Percentiles rank a stretch among this genome's conserved stretches.
phyloP scores from a whole-genome alignment of 2,329 filamentous ascomycete genomes.

The Didymella segeticola region DNA sequence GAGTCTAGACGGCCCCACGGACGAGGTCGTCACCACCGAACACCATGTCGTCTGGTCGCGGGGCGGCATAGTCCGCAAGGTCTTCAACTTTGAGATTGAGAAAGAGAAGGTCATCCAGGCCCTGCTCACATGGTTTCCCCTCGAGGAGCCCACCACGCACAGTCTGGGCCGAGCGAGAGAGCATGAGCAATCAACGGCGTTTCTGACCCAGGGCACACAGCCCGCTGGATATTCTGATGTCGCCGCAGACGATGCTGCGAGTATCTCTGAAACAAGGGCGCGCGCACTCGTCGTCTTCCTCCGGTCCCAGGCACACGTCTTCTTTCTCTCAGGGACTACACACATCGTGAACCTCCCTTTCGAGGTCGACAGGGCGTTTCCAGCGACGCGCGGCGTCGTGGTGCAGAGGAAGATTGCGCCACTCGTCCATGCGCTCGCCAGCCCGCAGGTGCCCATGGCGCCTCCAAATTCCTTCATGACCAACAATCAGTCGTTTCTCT shows the following conservation, averaged over 20 bases:
- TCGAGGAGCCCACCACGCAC: conserved; percentile 39
- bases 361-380: conserved; percentile 85
- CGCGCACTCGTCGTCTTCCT: conserved; percentile 86
- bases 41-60: conserved; percentile 87
- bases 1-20: conserved; percentile 61
- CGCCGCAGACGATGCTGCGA: conserved; percentile 24
- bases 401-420: conserved; percentile 78
- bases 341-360: conserved; percentile 94
- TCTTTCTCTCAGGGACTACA: conserved; percentile 85
- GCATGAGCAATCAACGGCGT: conserved; percentile 26
- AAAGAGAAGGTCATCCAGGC: conserved; percentile 87
- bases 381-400: conserved; percentile 81
- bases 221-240: conserved; percentile 38
- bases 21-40: conserved; percentile 80
- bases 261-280: conserved; percentile 36
- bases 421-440: conserved; percentile 47
- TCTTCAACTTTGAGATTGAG: conserved; percentile 85
- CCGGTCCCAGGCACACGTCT: conserved; percentile 90
- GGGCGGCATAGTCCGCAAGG: conserved; percentile 81
- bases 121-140: conserved; percentile 81
- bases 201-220: conserved; percentile 44
- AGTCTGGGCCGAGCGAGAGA: conserved; percentile 17
- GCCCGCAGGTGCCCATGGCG: conserved; percentile 58
- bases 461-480: conserved; percentile 85
- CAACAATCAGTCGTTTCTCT: conserved; percentile 49